Conservation (phyloP, 345 rosid genomes). For the Syzygium aqueum region DNA sequence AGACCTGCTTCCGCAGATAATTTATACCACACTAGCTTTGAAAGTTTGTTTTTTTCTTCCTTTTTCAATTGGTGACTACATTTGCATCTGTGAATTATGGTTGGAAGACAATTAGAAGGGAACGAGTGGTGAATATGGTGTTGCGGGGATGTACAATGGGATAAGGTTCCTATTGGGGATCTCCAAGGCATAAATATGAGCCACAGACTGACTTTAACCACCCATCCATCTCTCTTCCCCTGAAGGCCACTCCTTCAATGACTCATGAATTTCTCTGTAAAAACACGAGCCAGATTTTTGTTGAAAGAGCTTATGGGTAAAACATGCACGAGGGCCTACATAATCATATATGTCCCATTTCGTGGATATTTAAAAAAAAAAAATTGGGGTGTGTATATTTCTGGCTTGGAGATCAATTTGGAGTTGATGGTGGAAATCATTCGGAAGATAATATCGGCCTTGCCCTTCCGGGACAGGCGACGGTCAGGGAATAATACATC, state of each 20-base stretch:
- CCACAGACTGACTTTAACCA: conserved; percentile 17
- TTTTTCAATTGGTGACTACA: not conserved
- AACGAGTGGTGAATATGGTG: conserved; percentile 50
- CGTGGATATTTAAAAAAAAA: not conserved
- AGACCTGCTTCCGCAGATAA: not conserved
- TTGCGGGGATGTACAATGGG: conserved; percentile 21
- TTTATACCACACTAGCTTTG: not conserved
- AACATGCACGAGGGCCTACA: not conserved
- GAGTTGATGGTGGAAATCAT: not conserved
- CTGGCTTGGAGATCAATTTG: not conserved
- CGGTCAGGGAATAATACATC: not conserved
- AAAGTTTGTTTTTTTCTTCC: not conserved
- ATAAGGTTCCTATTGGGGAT: conserved; percentile 34
- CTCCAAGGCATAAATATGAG: conserved; percentile 5
- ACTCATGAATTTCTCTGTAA: not conserved
- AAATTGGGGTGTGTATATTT: not conserved
- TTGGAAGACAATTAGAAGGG: conserved; percentile 14
- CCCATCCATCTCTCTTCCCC: not conserved
- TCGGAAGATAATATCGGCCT: not conserved
- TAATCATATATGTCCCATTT: not conserved
- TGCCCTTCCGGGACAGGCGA: not conserved
- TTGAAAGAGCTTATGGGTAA: not conserved
- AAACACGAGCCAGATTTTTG: not conserved
- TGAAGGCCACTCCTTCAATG: not conserved
- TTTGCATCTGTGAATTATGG: conserved; percentile 29